phyloP scores from a whole-genome alignment of 768 basidiomycete genomes.

The Boletus pseudo-olivaceus region DNA sequence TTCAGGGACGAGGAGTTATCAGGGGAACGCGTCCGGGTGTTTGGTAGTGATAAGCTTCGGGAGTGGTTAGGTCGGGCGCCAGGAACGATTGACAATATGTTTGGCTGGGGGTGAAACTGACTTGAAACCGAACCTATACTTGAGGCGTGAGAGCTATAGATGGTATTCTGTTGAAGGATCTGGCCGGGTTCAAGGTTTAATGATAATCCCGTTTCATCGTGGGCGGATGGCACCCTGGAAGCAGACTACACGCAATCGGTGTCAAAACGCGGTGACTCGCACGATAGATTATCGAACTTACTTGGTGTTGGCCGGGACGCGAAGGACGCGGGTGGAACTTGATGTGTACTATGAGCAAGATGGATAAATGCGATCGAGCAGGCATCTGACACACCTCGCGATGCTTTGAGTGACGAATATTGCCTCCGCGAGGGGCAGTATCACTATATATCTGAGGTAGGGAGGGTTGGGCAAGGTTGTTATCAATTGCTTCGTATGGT shows the following conservation, averaged over 20 bases:
- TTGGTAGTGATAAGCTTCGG: constrained; percentile 14
- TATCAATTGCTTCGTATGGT: constrained; percentile 65
- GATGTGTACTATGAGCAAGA: constrained; percentile 5
- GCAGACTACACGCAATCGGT: constrained; percentile 8
- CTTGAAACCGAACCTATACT: not conserved
- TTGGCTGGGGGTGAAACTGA: constrained; percentile 4
- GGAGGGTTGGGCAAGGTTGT: constrained; percentile 11
- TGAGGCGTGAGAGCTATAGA: constrained; percentile 10
- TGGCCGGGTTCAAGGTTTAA: constrained; percentile 55
- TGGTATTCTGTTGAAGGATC: constrained; percentile 42
- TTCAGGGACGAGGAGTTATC: not conserved
- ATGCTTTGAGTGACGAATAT: constrained; percentile 1
- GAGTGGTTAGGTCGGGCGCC: constrained; percentile 6
- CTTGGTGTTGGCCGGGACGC: constrained; percentile 12
- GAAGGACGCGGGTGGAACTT: constrained; percentile 15
- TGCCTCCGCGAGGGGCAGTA: not conserved
- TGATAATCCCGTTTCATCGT: constrained; percentile 34
- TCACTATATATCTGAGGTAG: constrained; percentile 4
- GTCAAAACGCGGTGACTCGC: constrained; percentile 8
- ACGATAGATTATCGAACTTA: constrained; percentile 9
- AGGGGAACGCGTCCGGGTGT: not conserved
- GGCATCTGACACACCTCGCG: constrained; percentile 21
- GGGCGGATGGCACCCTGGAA: not conserved
- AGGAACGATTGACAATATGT: not conserved
- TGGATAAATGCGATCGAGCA: not conserved